Evolutionary conservation across 78 protist species (phyloP).

Genomic region (Pelomyxa schiedti): DNA sequence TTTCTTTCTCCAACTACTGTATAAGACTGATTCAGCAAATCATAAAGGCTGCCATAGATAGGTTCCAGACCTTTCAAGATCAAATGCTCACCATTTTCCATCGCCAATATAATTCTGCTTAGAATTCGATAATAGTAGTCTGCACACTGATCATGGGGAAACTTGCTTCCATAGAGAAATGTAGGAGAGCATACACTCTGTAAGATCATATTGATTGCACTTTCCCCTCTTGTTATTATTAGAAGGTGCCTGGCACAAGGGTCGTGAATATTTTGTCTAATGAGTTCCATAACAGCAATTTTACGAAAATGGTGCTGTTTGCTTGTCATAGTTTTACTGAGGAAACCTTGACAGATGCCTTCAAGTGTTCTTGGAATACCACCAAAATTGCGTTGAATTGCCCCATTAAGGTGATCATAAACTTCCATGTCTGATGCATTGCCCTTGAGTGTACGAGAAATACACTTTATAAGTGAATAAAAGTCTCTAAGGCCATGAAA

Average conservation of each 20-base stretch:
- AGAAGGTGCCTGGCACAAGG: no score
- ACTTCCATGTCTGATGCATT: background rate
- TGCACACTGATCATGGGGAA: background rate
- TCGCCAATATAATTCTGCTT: background rate
- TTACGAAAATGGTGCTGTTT: no score
- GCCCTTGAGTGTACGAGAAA: background rate
- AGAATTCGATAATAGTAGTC: background rate
- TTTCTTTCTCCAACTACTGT: background rate
- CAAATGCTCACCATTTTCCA: slow-evolving; percentile 24
- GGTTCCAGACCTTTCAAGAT: slow-evolving; percentile 24
- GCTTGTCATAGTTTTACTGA: no score
- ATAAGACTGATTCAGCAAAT: slow-evolving; percentile 52
- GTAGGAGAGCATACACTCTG: no score
- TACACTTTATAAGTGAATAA: background rate
- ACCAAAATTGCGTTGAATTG: background rate
- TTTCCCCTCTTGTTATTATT: no score
- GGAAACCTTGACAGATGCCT: no score
- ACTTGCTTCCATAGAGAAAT: background rate
- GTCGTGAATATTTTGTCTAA: no score
- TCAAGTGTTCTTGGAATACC: no score
- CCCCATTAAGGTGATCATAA: background rate
- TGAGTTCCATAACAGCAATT: no score
- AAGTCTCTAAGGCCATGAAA: slow-evolving; percentile 54
- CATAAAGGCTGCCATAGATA: slow-evolving; percentile 54
- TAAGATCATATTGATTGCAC: no score